Base-by-base conservation (phyloP, 2,329 filamentous ascomycete species). In the Colletotrichum sp. region DNA sequence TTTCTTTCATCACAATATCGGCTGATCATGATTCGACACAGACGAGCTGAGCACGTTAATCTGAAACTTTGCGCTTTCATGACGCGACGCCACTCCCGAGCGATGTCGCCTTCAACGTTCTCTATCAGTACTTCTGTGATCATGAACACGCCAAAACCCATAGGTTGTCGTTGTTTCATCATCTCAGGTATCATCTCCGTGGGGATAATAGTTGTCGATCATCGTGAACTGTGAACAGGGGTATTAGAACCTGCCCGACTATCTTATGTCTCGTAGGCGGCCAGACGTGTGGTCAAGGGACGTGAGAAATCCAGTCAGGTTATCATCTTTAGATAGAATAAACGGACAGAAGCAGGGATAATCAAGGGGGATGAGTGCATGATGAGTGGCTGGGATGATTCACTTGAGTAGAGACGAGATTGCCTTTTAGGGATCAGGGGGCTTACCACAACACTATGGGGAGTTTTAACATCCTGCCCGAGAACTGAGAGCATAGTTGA, bases 401-500 rank as follows among this genome's bases (percentile, higher is more conserved):
- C 16, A 6, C 36, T 18, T 18, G 1, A 44, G 36, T 8, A 16
- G 15, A 4, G 6, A 8, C 15, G 34, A 16, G 0, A 4, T 0
- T 16, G 34, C 34, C 34, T 39, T 39, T 16, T 0, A 39, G 1
- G 15, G 34, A 1, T 7, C 6, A 39, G 34, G 15, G 15, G 3
- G 3, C 1, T 16, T 8, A 36, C 15, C 15, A 36, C 34, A 36
- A 16, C 15, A 15, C 15, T 0, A 36, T 36, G 34, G 0, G 15
- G 15, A 0, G 1, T 36, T 36, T 8, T 39, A 2, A 39, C 36
- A 39, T 18, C 16, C 1, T 4, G 0, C 36, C 16, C 16, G 8
- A 39, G 16, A 18, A 16, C 8, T 5, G 1, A 39, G 4, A 16
- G 8, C 8, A 5, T 0, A 6, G 0, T 18, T 2, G 15, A 1